A percentile compares a stretch with the other conserved stretches of the same genome.
phyloP scores from a whole-genome alignment of 164 flowering plant species.

The Tinospora cordifolia region DNA sequence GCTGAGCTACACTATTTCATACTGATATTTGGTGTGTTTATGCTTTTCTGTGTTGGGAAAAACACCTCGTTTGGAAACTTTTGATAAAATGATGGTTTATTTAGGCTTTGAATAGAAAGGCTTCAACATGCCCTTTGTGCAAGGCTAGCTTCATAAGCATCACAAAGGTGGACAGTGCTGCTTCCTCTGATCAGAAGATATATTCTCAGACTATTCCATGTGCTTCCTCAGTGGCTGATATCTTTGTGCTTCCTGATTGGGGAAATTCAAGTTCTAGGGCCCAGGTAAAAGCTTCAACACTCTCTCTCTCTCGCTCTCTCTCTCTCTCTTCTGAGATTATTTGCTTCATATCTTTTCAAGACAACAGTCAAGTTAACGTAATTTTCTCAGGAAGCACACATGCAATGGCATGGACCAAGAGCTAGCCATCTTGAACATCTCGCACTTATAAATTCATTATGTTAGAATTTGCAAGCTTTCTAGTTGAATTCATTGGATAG shows the following conservation, averaged over 20 bases:
- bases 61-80: not conserved
- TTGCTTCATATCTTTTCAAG: not conserved
- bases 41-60: not conserved
- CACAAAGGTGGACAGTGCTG: slow-evolving; percentile 62
- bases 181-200: slow-evolving; percentile 66
- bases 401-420: no score
- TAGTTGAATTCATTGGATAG: no score
- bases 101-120: slow-evolving; percentile 55
- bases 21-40: not conserved
- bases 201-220: slow-evolving; percentile 80
- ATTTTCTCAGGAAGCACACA: not conserved
- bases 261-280: slow-evolving; percentile 18
- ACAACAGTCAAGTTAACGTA: not conserved
- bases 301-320: not conserved
- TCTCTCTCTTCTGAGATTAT: no score
- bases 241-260: slow-evolving; percentile 35
- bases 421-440: no score
- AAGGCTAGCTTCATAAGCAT: slow-evolving; percentile 66
- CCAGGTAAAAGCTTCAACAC: slow-evolving; percentile 33
- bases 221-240: slow-evolving; percentile 28
- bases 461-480: no score
- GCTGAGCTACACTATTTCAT: no score
- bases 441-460: no score
- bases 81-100: not conserved
- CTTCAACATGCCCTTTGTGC: slow-evolving; percentile 83